Percentiles rank a stretch among this genome's conserved stretches.
These are phyloP conservation scores for Cucurbita maxima DNA, from an alignment of 306 rosid species.

Conservation along the genomic window DNA sequence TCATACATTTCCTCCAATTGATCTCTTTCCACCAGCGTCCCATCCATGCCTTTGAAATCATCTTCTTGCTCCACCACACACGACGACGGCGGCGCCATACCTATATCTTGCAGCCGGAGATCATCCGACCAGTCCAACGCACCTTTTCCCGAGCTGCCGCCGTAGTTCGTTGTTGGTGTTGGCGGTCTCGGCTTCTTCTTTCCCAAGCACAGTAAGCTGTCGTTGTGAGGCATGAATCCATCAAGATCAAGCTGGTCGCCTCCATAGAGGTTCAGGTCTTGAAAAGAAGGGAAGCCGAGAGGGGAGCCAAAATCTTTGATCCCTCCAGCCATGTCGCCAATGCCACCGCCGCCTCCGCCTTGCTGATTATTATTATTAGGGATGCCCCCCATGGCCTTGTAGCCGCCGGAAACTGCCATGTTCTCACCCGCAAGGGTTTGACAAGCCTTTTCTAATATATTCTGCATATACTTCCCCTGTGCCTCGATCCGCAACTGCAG, in stretches of 20 bases:
- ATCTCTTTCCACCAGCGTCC: background rate
- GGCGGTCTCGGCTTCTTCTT: conserved; percentile 24
- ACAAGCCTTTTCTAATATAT: conserved; percentile 90
- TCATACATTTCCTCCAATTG: conserved; percentile 4
- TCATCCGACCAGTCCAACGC: conserved; percentile 89
- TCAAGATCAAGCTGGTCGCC: conserved; percentile 38
- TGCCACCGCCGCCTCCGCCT: no score
- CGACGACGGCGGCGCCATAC: conserved; percentile 7
- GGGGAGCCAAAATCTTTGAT: conserved; percentile 57
- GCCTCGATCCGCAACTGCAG: conserved; percentile 93
- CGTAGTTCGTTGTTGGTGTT: background rate
- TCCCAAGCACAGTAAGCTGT: conserved; percentile 29
- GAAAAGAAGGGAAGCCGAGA: conserved; percentile 69
- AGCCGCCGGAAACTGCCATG: background rate
- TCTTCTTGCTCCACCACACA: background rate
- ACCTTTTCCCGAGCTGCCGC: conserved; percentile 50
- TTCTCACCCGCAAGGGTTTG: conserved; percentile 67
- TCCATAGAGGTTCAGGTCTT: conserved; percentile 80
- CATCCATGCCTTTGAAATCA: background rate
- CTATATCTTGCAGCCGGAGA: conserved; percentile 53
- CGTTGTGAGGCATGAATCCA: conserved; percentile 19
- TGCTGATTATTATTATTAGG: conserved; percentile 38
- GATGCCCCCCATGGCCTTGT: background rate
- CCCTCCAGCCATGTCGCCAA: background rate
- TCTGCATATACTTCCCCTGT: conserved; percentile 98